These are phyloP conservation scores for Suillus bovinus DNA, from an alignment of 768 basidiomycete species.

Conservation along the genomic window DNA sequence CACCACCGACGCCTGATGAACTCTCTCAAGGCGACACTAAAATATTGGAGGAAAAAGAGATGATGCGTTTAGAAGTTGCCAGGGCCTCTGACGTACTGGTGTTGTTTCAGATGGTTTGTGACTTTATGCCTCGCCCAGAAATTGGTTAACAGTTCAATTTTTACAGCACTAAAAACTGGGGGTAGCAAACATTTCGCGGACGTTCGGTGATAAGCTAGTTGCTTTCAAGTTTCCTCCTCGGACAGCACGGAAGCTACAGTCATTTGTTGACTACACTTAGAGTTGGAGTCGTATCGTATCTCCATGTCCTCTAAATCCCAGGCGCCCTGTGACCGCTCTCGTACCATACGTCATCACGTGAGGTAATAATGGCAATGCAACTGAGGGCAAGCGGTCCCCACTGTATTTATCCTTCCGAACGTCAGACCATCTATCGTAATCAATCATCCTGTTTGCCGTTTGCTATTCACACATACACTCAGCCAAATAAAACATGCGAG, in stretches of 20 bases:
- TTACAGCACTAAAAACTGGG: slow-evolving; percentile 65
- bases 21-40: slow-evolving; percentile 24
- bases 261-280: slow-evolving; percentile 65
- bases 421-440: background rate
- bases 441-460: background rate
- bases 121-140: background rate
- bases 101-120: slow-evolving; percentile 60
- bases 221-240: slow-evolving; percentile 81
- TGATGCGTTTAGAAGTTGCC: slow-evolving; percentile 49
- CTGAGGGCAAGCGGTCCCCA: background rate
- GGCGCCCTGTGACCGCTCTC: background rate
- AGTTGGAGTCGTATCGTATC: background rate
- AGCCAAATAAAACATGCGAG: background rate
- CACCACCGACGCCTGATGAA: slow-evolving; percentile 39
- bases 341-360: background rate
- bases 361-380: background rate
- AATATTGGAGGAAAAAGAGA: slow-evolving; percentile 40
- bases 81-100: slow-evolving; percentile 55
- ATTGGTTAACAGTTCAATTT: background rate
- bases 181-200: slow-evolving; percentile 62
- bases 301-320: background rate
- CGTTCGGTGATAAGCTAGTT: slow-evolving; percentile 70
- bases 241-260: slow-evolving; percentile 66
- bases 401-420: background rate
- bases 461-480: background rate